A percentile compares a stretch with the other conserved stretches of the same genome.
These are phyloP conservation scores for Boechera stricta DNA, from an alignment of 345 rosid genomes.

Conservation along the genomic window DNA sequence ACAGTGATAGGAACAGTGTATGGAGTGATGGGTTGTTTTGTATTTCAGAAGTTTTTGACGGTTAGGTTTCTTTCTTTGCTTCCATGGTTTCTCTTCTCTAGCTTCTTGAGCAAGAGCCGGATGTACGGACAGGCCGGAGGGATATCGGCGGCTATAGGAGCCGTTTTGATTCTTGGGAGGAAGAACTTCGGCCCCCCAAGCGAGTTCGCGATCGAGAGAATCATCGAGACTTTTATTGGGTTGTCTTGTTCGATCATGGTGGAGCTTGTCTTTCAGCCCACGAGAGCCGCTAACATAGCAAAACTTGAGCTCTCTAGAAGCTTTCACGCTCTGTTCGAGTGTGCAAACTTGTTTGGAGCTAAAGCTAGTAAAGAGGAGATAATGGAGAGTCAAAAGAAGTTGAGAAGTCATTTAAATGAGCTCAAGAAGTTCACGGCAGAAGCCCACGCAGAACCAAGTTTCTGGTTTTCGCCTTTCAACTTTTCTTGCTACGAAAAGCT, in stretches of 20 bases:
- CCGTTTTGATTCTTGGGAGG: conserved; percentile 76
- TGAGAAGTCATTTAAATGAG: conserved; percentile 52
- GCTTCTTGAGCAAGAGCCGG: conserved; percentile 66
- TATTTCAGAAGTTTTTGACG: conserved; percentile 67
- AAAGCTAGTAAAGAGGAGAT: conserved; percentile 43
- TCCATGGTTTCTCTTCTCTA: conserved; percentile 84
- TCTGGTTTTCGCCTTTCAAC: conserved; percentile 82
- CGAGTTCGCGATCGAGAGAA: conserved; percentile 88
- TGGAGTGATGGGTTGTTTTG: conserved; percentile 82
- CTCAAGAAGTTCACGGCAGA: conserved; percentile 65
- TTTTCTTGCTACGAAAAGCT: conserved; percentile 67
- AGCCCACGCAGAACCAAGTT: conserved; percentile 84
- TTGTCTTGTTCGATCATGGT: conserved; percentile 69
- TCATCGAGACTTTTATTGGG: conserved; percentile 83
- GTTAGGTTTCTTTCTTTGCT: conserved; percentile 75
- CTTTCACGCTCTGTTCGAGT: conserved; percentile 52
- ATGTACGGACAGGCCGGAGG: conserved; percentile 95
- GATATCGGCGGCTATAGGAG: conserved; percentile 80
- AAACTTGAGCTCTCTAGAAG: conserved; percentile 58
- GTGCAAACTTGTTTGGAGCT: conserved; percentile 53
- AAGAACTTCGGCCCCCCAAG: conserved; percentile 75
- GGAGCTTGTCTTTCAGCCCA: conserved; percentile 67
- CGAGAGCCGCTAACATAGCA: conserved; percentile 75
- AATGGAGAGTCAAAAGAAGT: conserved; percentile 54
- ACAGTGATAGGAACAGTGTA: conserved; percentile 89